Base-by-base conservation (phyloP, 305 asterid species). In the Petunia hybrid region DNA sequence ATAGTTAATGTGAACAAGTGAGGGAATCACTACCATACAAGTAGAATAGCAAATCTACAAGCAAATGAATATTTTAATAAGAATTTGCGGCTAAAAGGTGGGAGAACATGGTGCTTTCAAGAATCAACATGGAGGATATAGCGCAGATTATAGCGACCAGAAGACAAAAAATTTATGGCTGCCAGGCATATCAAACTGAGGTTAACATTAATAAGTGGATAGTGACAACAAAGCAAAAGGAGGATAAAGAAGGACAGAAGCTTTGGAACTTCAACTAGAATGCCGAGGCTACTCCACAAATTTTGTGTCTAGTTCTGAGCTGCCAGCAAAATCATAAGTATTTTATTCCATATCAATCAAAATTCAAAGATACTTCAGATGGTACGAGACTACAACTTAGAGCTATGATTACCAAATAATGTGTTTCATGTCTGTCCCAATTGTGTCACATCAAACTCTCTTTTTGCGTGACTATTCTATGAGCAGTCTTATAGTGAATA, bases 391-490 rank as follows among this genome's bases (percentile, higher is more conserved):
- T 22, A 22, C 31, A 22, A 22, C 31, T 51, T 16, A 51, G 36
- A 73, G 62, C 7, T 73, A 45, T 48, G 45, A 73, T 48, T 2
- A 36, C 62, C 78, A 73, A 51, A 73, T 73, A 73, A 71, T 12
- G 77, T 46, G 8, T 12, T 51, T 31, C 22, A 48, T 5, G 16
- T 73, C 4, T 5, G 16, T 73, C 4, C 78, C 45, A 73, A 48
- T 3, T 35, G 78, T 35, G 31, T 73, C 63, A 35, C 62, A 51
- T 10, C 45, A 48, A 48, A 73, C 2, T 51, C 31, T 35, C 35
- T 45, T 51, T 73, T 48, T 48, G 43, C 77, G 48, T 6, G 61
- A 71, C 31, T 10, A n/a, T 71, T 70, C 77, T 48, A 10, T 48
- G 51, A 48, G 78, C 7, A 51, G 16, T 51, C 35, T 6, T 51